Percentiles rank a stretch among this genome's conserved stretches.
Conservation (phyloP, 805 yeast species). For the Ascoidea rubescens region DNA sequence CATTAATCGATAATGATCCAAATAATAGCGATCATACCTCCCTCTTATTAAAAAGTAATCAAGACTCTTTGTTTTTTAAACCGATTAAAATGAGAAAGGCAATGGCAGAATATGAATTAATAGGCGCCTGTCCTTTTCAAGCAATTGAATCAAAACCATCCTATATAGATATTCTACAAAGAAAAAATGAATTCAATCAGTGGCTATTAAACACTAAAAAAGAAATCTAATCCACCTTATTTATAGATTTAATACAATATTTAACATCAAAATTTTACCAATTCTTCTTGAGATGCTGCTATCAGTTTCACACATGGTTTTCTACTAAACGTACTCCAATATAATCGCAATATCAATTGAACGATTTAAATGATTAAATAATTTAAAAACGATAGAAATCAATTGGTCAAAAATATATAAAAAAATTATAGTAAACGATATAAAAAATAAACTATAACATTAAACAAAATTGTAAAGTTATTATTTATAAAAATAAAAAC, state of each 20-base stretch:
- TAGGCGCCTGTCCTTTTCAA: slow-evolving; percentile 34
- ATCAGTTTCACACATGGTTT: too few species aligned
- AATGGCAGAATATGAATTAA: slow-evolving; percentile 28
- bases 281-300: too few species aligned
- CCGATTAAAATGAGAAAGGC: slow-evolving; percentile 37
- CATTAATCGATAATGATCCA: slow-evolving; percentile 17
- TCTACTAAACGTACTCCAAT: too few species aligned
- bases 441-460: background rate
- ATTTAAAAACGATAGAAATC: too few species aligned
- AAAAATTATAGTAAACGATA: background rate
- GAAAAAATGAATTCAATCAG: slow-evolving; percentile 23
- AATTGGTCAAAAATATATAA: too few species aligned
- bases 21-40: too few species aligned
- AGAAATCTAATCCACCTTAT: too few species aligned
- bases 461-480: background rate
- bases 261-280: too few species aligned
- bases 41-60: slow-evolving; percentile 15
- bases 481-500: background rate
- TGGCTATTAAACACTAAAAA: slow-evolving; percentile 6
- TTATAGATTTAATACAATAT: too few species aligned
- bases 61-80: slow-evolving; percentile 18
- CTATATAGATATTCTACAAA: slow-evolving; percentile 33
- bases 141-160: slow-evolving; percentile 34
- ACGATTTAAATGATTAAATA: too few species aligned
- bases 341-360: too few species aligned